phyloP scores from a whole-genome alignment of 176 grass and related monocot genomes.

The Oryza australiensis region DNA sequence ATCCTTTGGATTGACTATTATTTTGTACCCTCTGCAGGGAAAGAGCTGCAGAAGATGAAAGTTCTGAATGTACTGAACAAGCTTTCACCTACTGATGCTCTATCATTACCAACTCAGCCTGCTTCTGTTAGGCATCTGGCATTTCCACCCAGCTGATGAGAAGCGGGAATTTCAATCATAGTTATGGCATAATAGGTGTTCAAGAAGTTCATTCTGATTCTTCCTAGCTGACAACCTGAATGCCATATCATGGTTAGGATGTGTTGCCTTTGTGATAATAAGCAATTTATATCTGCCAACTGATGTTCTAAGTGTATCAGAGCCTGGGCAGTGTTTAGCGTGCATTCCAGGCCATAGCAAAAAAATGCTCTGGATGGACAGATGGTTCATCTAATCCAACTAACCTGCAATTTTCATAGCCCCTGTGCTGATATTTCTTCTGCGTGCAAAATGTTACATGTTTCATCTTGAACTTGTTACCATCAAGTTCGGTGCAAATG shows the following conservation, averaged over 20 bases:
- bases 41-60: slow-evolving; percentile 90
- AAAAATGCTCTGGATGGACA: background rate
- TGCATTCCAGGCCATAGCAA: background rate
- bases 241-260: background rate
- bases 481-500: background rate
- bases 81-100: slow-evolving; percentile 30
- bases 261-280: slow-evolving; percentile 19
- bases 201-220: background rate
- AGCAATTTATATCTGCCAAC: background rate
- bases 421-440: background rate
- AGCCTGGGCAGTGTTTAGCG: background rate
- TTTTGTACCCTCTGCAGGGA: slow-evolving; percentile 49
- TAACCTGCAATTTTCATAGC: background rate
- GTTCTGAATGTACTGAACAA: slow-evolving; percentile 80
- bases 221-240: slow-evolving; percentile 17
- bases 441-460: background rate
- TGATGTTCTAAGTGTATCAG: background rate
- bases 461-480: background rate
- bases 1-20: background rate
- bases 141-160: slow-evolving; percentile 34
- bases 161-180: background rate
- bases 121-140: slow-evolving; percentile 37
- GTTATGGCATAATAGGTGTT: background rate
- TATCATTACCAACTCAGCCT: slow-evolving; percentile 29
- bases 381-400: background rate